Evolutionary conservation across 768 basidiomycete species (phyloP).

Genomic region (Coprinellus aureogranulatus): DNA sequence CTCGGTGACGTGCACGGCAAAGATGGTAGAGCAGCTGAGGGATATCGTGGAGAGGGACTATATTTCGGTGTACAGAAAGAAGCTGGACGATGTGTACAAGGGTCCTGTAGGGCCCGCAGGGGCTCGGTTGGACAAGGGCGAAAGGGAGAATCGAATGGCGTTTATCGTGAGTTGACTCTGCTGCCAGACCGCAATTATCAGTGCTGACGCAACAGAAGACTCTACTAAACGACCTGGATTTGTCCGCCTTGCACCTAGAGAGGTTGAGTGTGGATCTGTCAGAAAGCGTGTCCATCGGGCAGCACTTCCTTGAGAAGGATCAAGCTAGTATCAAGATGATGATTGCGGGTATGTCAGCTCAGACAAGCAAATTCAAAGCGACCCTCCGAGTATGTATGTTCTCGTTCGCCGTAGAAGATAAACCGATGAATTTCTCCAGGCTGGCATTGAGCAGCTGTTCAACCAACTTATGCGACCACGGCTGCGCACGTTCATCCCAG

Average conservation of each 20-base stretch:
- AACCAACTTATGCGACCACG: slow-evolving; percentile 90
- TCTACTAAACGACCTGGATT: slow-evolving; percentile 89
- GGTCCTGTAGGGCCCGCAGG: slow-evolving; percentile 41
- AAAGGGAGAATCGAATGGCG: slow-evolving; percentile 72
- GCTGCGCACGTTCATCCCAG: slow-evolving; percentile 76
- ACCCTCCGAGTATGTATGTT: slow-evolving; percentile 60
- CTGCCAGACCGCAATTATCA: not conserved
- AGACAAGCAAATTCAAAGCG: slow-evolving; percentile 64
- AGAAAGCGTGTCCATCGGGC: slow-evolving; percentile 51
- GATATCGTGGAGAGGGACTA: slow-evolving; percentile 84
- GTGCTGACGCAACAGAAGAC: slow-evolving; percentile 47
- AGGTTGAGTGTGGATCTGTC: slow-evolving; percentile 68
- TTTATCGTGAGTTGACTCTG: slow-evolving; percentile 66
- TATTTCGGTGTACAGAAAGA: slow-evolving; percentile 73
- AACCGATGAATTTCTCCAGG: too few species aligned
- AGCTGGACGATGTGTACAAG: slow-evolving; percentile 86
- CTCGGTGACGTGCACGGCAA: slow-evolving; percentile 54
- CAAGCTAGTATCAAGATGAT: slow-evolving; percentile 46
- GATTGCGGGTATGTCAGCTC: slow-evolving; percentile 49
- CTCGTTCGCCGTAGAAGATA: too few species aligned
- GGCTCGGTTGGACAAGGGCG: slow-evolving; percentile 67
- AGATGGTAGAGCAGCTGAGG: slow-evolving; percentile 59
- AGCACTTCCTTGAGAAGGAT: slow-evolving; percentile 66
- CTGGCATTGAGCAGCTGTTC: slow-evolving; percentile 90
- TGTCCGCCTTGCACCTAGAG: slow-evolving; percentile 87